Percentiles rank a stretch among this genome's conserved stretches.
Conservation (phyloP, 179 eudicot species). For the Heliamphora ciliata region DNA sequence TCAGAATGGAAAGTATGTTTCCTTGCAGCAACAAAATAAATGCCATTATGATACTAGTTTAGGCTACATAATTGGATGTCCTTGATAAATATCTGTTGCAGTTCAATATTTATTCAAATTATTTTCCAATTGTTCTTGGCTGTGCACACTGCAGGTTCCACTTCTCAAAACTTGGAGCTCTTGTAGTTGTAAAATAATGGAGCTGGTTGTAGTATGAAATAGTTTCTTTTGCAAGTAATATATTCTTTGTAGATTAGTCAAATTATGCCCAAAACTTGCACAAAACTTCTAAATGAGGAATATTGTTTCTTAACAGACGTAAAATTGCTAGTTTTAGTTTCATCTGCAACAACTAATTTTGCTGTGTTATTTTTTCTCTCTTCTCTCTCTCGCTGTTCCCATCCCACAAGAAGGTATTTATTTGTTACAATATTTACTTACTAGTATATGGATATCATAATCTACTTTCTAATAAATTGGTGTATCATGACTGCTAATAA, state of each 20-base stretch:
- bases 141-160: neutral
- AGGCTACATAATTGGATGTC: neutral
- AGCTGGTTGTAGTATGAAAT: neutral
- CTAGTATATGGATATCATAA: no score
- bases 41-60: neutral
- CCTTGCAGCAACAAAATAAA: neutral
- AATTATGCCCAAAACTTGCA: neutral
- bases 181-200: neutral
- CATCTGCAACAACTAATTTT: neutral
- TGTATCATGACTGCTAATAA: neutral
- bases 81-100: neutral
- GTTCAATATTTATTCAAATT: neutral
- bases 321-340: neutral
- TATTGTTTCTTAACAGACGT: neutral
- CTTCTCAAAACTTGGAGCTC: neutral
- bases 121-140: neutral
- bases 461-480: neutral
- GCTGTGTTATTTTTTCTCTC: neutral
- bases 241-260: neutral
- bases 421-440: neutral
- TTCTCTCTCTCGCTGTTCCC: neutral
- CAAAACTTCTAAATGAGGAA: neutral
- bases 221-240: neutral
- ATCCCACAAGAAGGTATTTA: neutral
- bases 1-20: slow-evolving; percentile 71